These are phyloP conservation scores for Nyssa sinensis DNA, from an alignment of 148 eudicot genomes.

Conservation along the genomic window DNA sequence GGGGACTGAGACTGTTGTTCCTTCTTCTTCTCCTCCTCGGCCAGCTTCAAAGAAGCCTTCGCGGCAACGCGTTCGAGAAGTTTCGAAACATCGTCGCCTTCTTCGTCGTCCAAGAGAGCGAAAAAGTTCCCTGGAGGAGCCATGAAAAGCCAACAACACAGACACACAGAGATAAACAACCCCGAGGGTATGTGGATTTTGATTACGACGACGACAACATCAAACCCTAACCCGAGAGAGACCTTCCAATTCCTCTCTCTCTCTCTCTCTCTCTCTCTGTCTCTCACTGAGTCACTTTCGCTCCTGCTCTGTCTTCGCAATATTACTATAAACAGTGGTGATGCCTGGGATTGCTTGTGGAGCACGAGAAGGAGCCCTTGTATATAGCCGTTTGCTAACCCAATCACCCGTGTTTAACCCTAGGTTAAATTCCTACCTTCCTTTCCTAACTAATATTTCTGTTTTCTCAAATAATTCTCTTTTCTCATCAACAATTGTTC, in stretches of 20 bases:
- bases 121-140: constrained; percentile 29
- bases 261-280: too few species aligned
- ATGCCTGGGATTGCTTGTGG: not conserved
- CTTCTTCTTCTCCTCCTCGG: too few species aligned
- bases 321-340: too few species aligned
- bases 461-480: too few species aligned
- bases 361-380: not conserved
- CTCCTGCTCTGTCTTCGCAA: too few species aligned
- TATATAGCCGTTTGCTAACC: not conserved
- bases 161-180: not conserved
- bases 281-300: too few species aligned
- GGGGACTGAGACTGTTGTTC: not conserved
- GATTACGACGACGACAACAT: not conserved
- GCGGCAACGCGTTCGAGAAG: constrained; percentile 21
- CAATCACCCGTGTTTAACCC: not conserved
- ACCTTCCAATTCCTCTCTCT: not conserved
- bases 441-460: not conserved
- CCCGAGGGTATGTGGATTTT: not conserved
- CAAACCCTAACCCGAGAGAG: not conserved
- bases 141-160: constrained; percentile 14
- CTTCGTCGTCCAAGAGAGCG: constrained; percentile 38
- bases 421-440: not conserved
- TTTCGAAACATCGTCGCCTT: constrained; percentile 23
- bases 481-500: too few species aligned
- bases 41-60: constrained; percentile 10